Base-by-base conservation (phyloP, 768 basidiomycete species). In the Pilatotrama ljubarskyi region DNA sequence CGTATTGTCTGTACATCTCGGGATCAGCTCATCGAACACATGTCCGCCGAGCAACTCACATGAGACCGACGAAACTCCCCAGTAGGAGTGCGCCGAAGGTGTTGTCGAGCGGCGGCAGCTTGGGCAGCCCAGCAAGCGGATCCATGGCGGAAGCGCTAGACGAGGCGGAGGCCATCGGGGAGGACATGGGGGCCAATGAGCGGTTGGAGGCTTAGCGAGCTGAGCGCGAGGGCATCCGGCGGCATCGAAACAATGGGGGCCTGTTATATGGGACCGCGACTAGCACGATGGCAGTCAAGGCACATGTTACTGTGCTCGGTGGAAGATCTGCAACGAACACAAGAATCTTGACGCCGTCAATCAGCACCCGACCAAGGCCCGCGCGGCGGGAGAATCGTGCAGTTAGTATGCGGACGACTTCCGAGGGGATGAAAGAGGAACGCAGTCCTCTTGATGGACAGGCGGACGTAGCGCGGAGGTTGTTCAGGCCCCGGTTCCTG, bases 21-120 rank as follows among this genome's bases (percentile, higher is more conserved):
- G 17, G n/a, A 29, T 29, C 10, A 24, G 10, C 9, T n/a, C 10
- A 14, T 38, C 17, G 20, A 32, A 9, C 15, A 7, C 24, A 25
- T 13, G 40, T 5, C 26, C 10, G 2, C 10, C 5, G 24, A 22
- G 11, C 17, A 14, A 29, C 58, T 11, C n/a, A 59, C 58, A 59
- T 54, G 38, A 59, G 36, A 1, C 58, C 58, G 2, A 59, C 24
- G 51, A 59, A 59, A 10, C 43, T 53, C 46, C 58, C 58, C 37
- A 59, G 53, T 25, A 59, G 51, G n/a, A 59, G 20, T n/a, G 58
- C 58, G 17, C 58, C 58, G 37, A 59, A 46, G 11, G 51, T 59
- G 25, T 54, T 53, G 44, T 59, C 51, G 3, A 59, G 58, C 13
- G 51, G 9, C 13, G 51, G 58, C 5, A 53, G 17, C 10, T 36